These are phyloP conservation scores for Cucurbita argyrosperma DNA, from an alignment of 306 rosid genomes.

Conservation along the genomic window DNA sequence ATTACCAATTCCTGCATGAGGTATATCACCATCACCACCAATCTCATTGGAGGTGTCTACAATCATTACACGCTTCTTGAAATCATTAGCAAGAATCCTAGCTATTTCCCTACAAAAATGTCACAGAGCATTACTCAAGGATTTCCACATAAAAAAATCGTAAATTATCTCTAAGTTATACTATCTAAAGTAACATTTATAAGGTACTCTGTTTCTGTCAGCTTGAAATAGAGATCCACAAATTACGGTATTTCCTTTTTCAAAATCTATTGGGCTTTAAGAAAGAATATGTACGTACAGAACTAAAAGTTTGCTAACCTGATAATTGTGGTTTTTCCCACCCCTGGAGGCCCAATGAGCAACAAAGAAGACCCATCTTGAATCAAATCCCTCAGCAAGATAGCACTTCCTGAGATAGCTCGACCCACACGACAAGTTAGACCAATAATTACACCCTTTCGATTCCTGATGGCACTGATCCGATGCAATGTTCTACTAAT, in stretches of 20 bases:
- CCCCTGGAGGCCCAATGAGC: conserved; percentile 97
- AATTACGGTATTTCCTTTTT: background rate
- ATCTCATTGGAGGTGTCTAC: conserved; percentile 98
- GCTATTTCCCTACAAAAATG: conserved; percentile 62
- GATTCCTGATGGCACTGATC: conserved; percentile 85
- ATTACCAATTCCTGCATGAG: conserved; percentile 83
- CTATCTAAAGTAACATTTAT: background rate
- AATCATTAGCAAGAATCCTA: conserved; percentile 89
- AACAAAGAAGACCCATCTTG: conserved; percentile 82
- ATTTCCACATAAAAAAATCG: background rate
- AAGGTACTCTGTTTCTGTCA: background rate
- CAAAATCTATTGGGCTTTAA: background rate
- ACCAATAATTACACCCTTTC: conserved; percentile 78
- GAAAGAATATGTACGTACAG: background rate
- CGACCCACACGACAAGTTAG: conserved; percentile 92
- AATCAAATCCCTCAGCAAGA: conserved; percentile 69
- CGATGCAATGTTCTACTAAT: conserved; percentile 91
- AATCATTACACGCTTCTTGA: conserved; percentile 87
- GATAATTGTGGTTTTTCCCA: conserved; percentile 89
- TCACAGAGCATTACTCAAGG: background rate
- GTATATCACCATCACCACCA: conserved; percentile 98
- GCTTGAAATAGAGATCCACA: background rate
- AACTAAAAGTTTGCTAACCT: conserved; percentile 28
- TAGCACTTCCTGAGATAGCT: conserved; percentile 79
- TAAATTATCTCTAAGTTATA: background rate